These are phyloP conservation scores for Chaetomium sp. DNA, from an alignment of 2,329 filamentous ascomycete genomes.

Conservation along the genomic window DNA sequence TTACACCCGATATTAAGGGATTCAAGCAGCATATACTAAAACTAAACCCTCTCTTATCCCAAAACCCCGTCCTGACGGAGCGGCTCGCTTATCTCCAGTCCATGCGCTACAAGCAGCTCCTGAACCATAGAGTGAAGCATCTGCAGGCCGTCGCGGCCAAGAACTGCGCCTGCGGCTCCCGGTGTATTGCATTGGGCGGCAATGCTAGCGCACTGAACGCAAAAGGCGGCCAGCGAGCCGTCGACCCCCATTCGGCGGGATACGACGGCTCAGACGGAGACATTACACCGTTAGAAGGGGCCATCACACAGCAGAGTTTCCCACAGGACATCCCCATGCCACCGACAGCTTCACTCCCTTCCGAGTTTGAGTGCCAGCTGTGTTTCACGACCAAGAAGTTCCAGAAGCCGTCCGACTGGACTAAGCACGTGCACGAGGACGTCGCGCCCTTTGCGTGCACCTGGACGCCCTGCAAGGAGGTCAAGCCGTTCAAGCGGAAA, in stretches of 20 bases:
- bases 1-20: conserved; percentile 66
- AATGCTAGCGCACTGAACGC: conserved; percentile 54
- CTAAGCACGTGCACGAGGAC: conserved; percentile 91
- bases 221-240: conserved; percentile 51
- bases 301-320: conserved; percentile 67
- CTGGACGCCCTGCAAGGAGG: conserved; percentile 72
- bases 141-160: conserved; percentile 46
- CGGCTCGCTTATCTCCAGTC: conserved; percentile 78
- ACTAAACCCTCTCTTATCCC: conserved; percentile 65
- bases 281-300: conserved; percentile 60
- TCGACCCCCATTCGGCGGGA: conserved; percentile 49
- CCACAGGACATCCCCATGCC: conserved; percentile 76
- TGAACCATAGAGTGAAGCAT: conserved; percentile 66
- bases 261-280: conserved; percentile 58
- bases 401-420: conserved; percentile 91
- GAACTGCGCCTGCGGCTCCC: conserved; percentile 53
- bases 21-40: conserved; percentile 68
- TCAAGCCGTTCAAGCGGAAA: conserved; percentile 91
- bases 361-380: conserved; percentile 82
- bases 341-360: conserved; percentile 68
- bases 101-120: conserved; percentile 68
- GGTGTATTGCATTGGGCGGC: conserved; percentile 65
- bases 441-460: conserved; percentile 91
- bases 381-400: conserved; percentile 83
- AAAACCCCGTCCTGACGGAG: conserved; percentile 60